Base-by-base conservation (phyloP, 768 basidiomycete genomes). In the Trametes villosa region DNA sequence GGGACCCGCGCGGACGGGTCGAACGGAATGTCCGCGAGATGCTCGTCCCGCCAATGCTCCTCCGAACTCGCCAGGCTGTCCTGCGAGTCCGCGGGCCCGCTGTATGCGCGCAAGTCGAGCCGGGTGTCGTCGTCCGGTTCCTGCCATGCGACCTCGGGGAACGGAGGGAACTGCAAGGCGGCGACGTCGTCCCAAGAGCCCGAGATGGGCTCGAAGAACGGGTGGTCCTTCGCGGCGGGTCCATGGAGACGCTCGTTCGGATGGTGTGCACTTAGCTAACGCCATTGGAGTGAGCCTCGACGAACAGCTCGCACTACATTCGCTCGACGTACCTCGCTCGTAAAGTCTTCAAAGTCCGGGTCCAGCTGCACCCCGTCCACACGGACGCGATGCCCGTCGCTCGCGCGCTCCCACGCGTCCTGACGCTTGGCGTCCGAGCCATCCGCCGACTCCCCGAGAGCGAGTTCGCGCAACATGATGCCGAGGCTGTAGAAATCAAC, bases 401-500 rank as follows among this genome's bases (percentile, higher is more conserved):
- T 62, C 31, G 57, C 57, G 17, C 62, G 56, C 20, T 63, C 57
- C 52, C 56, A 53, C 5, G 27, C 38, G 15, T 60, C 52, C 15
- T 46, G 45, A 22, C 34, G 22, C 29, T 56, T 58, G 20, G 22
- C 46, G 5, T 38, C 46, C 9, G 18, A 42, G 33, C 40, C n/a
- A 36, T 46, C 49, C 11, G 59, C 13, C 34, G 44, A 8, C 6
- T 57, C 29, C 6, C 60, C 64, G 8, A 48, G 13, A 17, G 64
- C 64, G 9, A 65, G 60, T 40, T 65, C 64, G 53, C 57, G 56
- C 40, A 65, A 33, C 56, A 59, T 62, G 20, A 56, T 41, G 15
- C 60, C 64, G 8, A 65, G 49, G 31, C 64, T 65, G 47, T 59
- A 65, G 36, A 55, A 62, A 42, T 65, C 64, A 13, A 65, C 64